Base-by-base conservation (phyloP, 1,284 basidiomycete genomes). In the Vanrija pseudolonga region DNA sequence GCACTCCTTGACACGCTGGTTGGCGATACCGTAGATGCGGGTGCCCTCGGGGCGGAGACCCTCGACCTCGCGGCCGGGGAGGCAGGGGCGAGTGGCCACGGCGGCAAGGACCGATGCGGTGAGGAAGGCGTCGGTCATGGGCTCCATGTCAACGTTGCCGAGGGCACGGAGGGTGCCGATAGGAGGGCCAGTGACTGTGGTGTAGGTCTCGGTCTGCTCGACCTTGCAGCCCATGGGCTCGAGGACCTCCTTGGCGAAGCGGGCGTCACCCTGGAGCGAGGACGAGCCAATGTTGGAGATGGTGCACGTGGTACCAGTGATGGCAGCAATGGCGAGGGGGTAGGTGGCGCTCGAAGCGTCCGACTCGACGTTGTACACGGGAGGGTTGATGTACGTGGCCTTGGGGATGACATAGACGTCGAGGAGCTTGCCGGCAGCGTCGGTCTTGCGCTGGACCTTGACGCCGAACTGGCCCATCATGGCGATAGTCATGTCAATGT, bases 111-210 rank as follows among this genome's bases (percentile, higher is more conserved):
- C 92, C 8, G 85, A 88, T 1, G 95, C 95, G 1, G 94, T 98
- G 74, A 98, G 83, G 81, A 99, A 99, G 6, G 94, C 95, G 73
- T 98, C 95, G 11, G 96, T 98, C 95, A 99, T 98, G n/a, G 88
- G 86, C 77, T 97, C 93, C 96, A 98, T 98, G 72, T 98, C 93
- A 22, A 98, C 85, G 63, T 86, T 82, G 38, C 90, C 90, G 48
- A 97, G 82, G 7, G 90, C 89, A 58, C 85, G 84, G 45, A 98
- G 82, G 64, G 84, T 79, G 2, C 92, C 90, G 19, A 86, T 76
- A 1, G 87, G 85, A 2, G 95, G 94, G 0, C 95, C 96, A 0
- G 83, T 86, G 41, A 98, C 94, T n/a, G 89, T 96, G 26, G 95
- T 98, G 73, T 88, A 86, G 0, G 83, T 88, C 43, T 81, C 84